A percentile compares a stretch with the other conserved stretches of the same genome.
Conservation (phyloP, 1,284 basidiomycete genomes). For the Malassezia brasiliensis region DNA sequence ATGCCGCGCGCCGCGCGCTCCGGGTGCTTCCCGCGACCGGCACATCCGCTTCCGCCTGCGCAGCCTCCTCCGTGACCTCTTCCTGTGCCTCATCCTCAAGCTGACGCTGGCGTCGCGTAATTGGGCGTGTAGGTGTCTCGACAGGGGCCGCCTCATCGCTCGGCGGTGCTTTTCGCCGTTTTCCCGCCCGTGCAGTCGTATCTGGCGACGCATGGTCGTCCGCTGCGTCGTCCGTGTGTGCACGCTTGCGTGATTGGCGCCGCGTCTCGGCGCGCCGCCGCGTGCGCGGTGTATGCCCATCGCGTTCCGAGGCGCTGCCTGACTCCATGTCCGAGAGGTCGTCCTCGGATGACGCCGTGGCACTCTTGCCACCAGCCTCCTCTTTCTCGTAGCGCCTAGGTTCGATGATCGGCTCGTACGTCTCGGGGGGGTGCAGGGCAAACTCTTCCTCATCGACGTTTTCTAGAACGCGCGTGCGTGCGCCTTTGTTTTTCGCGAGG, state of each 20-base stretch:
- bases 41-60: neutral
- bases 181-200: neutral
- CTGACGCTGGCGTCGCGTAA: constrained; percentile 15
- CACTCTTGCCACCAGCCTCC: neutral
- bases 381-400: neutral
- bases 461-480: constrained; percentile 6
- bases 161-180: neutral
- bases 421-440: constrained; percentile 1
- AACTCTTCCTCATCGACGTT: constrained; percentile 16
- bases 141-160: constrained; percentile 1
- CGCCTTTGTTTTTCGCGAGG: constrained; percentile 1
- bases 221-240: neutral
- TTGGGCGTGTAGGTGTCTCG: constrained; percentile 1
- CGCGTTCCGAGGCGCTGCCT: neutral
- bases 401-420: constrained; percentile 4
- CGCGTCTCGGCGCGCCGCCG: neutral
- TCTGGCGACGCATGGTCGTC: neutral
- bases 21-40: neutral
- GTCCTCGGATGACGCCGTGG: neutral
- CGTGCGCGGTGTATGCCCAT: neutral
- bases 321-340: constrained; percentile 4
- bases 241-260: constrained; percentile 10
- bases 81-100: constrained; percentile 4
- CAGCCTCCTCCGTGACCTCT: neutral
- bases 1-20: neutral